Conservation (phyloP, 2,329 filamentous ascomycete genomes). For the Xylariaceae sp. region DNA sequence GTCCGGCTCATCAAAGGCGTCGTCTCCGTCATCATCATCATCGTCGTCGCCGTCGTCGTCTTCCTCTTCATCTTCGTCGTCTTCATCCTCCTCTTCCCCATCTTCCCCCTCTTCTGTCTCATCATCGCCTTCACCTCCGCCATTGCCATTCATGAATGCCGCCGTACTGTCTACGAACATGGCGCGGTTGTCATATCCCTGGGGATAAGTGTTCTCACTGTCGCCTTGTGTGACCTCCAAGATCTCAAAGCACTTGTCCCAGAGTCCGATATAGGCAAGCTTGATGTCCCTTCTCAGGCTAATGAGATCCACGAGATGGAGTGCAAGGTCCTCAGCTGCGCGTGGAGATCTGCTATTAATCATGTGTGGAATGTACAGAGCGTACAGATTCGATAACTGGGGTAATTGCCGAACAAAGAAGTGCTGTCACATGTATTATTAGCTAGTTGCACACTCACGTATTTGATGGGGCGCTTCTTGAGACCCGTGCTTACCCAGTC, state of each 20-base stretch:
- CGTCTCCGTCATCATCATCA: constrained; percentile 20
- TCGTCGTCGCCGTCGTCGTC: constrained; percentile 27
- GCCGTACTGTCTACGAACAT: constrained; percentile 26
- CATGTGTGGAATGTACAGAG: constrained; percentile 65
- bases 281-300: constrained; percentile 69
- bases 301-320: constrained; percentile 74
- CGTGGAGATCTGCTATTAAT: constrained; percentile 37
- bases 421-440: constrained; percentile 49
- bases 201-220: constrained; percentile 28
- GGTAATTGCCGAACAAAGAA: constrained; percentile 72
- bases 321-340: constrained; percentile 59
- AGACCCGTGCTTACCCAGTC: constrained; percentile 63
- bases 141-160: constrained; percentile 34
- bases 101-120: constrained; percentile 39
- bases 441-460: not conserved
- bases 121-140: constrained; percentile 35
- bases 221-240: constrained; percentile 50
- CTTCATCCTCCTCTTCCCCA: not conserved
- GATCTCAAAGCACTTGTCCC: constrained; percentile 77
- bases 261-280: constrained; percentile 71
- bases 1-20: not conserved
- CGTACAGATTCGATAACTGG: constrained; percentile 62
- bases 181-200: constrained; percentile 17
- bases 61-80: not conserved
- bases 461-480: not conserved